Conservation (phyloP, 371 early-diverging fungal species). For the Lichtheimia hyalospora region DNA sequence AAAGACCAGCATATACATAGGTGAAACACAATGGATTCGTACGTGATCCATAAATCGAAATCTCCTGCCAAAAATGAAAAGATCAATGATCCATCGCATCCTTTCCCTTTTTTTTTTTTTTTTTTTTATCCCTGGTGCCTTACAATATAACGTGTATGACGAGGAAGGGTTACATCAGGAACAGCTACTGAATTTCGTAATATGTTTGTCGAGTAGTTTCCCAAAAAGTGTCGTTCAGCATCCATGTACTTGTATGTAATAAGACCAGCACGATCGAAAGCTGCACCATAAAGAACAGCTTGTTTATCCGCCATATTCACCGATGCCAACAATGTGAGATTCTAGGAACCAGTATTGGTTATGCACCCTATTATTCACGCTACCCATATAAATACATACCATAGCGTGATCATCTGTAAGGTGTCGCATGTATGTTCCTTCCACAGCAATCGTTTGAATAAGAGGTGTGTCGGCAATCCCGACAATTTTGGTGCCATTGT, state of each 20-base stretch:
- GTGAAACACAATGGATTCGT: constrained; percentile 46
- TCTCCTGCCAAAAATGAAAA: constrained; percentile 15
- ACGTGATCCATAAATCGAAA: constrained; percentile 42
- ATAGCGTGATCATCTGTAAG: constrained; percentile 48
- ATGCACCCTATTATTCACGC: not conserved
- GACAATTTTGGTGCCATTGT: constrained; percentile 33
- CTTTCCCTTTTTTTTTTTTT: not conserved
- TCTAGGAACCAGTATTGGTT: constrained; percentile 18
- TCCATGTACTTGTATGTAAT: constrained; percentile 40
- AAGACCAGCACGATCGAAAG: constrained; percentile 39
- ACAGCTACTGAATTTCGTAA: constrained; percentile 25
- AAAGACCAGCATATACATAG: constrained; percentile 46
- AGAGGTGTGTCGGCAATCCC: constrained; percentile 37
- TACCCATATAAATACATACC: constrained; percentile 15
- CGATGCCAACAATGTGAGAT: constrained; percentile 40
- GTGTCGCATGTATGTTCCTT: constrained; percentile 42
- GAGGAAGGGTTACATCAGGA: constrained; percentile 43
- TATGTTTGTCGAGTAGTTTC: constrained; percentile 36
- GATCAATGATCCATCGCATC: not conserved
- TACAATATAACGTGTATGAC: constrained; percentile 36
- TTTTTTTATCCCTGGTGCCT: constrained; percentile 4
- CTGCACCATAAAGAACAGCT: constrained; percentile 35
- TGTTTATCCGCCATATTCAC: constrained; percentile 40
- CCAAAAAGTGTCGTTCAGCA: constrained; percentile 16
- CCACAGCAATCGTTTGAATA: constrained; percentile 31